Evolutionary conservation across 805 yeast species (phyloP).

Genomic region (Suhomyces vadensis): DNA sequence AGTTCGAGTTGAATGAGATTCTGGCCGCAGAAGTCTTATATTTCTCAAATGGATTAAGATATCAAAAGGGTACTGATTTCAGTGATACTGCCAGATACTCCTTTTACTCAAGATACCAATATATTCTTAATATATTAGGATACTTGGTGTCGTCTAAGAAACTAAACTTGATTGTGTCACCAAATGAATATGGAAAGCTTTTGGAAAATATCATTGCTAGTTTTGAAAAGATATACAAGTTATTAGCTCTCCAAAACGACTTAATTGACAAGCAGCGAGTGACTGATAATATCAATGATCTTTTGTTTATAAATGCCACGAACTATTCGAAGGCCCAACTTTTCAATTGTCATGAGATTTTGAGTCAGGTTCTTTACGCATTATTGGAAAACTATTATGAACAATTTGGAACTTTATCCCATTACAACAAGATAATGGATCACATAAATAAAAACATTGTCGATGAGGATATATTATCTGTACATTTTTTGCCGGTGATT

Average conservation of each 20-base stretch:
- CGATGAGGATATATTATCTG: slow-evolving; percentile 61
- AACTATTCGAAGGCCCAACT: slow-evolving; percentile 63
- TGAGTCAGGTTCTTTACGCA: slow-evolving; percentile 66
- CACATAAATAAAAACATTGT: slow-evolving; percentile 48
- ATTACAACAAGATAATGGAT: slow-evolving; percentile 42
- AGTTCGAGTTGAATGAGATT: slow-evolving; percentile 64
- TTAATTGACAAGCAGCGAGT: slow-evolving; percentile 47
- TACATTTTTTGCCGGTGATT: slow-evolving; percentile 67
- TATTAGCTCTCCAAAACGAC: slow-evolving; percentile 56
- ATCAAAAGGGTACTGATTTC: slow-evolving; percentile 49
- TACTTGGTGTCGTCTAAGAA: slow-evolving; percentile 24
- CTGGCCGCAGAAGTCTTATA: slow-evolving; percentile 69
- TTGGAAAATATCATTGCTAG: slow-evolving; percentile 51
- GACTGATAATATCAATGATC: slow-evolving; percentile 50
- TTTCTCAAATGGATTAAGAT: slow-evolving; percentile 39
- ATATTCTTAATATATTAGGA: slow-evolving; percentile 65
- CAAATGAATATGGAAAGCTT: slow-evolving; percentile 17
- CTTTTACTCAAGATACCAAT: slow-evolving; percentile 68
- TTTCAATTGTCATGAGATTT: slow-evolving; percentile 64
- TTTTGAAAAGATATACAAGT: slow-evolving; percentile 58
- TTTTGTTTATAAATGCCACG: slow-evolving; percentile 38
- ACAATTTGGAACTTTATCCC: slow-evolving; percentile 28
- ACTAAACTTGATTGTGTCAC: slow-evolving; percentile 23
- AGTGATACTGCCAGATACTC: slow-evolving; percentile 66
- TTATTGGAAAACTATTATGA: slow-evolving; percentile 40